These are phyloP conservation scores for Cetraspora pellucida DNA, from an alignment of 192 early-diverging fungal genomes.

Conservation along the genomic window DNA sequence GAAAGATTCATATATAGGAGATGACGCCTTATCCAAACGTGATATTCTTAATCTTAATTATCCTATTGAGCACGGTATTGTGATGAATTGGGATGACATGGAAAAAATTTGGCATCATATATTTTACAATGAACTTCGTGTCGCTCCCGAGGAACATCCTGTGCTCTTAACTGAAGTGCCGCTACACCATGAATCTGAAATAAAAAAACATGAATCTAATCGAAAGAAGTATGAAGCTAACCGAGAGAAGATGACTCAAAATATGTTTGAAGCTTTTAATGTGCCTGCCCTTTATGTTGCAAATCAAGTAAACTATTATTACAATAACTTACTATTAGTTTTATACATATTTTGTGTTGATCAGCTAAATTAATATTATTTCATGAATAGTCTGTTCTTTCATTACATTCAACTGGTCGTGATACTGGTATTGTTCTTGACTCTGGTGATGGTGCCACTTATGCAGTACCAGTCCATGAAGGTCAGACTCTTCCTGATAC, in stretches of 20 bases:
- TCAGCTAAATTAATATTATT: not conserved
- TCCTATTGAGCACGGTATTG: conserved; percentile 91
- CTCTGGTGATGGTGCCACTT: conserved; percentile 97
- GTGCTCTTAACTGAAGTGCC: conserved; percentile 97
- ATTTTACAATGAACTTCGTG: conserved; percentile 97
- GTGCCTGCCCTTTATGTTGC: conserved; percentile 94
- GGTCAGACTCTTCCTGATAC: conserved; percentile 94
- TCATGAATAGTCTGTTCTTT: conserved; percentile 77
- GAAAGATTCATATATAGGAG: conserved; percentile 89
- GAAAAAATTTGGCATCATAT: conserved; percentile 98
- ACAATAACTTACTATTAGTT: not conserved
- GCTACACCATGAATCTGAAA: no score
- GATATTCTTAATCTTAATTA: conserved; percentile 86
- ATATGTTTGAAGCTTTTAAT: conserved; percentile 99
- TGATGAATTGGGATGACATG: conserved; percentile 94
- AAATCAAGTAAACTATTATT: conserved; percentile 64
- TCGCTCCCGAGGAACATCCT: conserved; percentile 97
- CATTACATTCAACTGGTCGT: conserved; percentile 95
- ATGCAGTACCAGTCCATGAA: conserved; percentile 98
- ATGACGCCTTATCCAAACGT: conserved; percentile 89
- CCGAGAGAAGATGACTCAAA: conserved; percentile 99
- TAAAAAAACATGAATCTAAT: conserved; percentile 98
- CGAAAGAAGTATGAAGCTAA: no score
- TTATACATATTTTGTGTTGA: not conserved
- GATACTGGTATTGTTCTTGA: conserved; percentile 98